A percentile compares a stretch with the other conserved stretches of the same genome.
These are phyloP conservation scores for Pulveroboletus sp. DNA, from an alignment of 768 basidiomycete genomes.

Conservation along the genomic window DNA sequence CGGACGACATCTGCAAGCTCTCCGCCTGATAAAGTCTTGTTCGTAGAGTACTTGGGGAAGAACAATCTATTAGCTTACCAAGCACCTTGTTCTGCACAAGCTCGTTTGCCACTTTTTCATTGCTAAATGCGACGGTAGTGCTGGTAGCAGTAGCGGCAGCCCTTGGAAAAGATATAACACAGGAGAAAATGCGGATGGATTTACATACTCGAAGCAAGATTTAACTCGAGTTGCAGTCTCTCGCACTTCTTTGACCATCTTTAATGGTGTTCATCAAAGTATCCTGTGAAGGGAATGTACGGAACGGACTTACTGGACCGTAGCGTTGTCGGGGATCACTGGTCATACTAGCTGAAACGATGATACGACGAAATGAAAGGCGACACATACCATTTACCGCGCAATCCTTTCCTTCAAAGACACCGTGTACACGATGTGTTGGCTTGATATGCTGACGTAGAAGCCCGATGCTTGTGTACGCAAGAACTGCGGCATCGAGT, in stretches of 20 bases:
- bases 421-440: conserved; percentile 73
- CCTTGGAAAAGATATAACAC: conserved; percentile 29
- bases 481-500: conserved; percentile 78
- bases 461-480: conserved; percentile 73
- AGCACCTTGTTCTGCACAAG: conserved; percentile 64
- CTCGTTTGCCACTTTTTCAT: conserved; percentile 41
- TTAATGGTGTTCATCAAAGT: conserved; percentile 30
- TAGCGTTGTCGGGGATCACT: conserved; percentile 83
- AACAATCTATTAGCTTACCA: conserved; percentile 43
- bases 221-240: conserved; percentile 57
- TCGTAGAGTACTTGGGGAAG: neutral
- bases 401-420: conserved; percentile 75
- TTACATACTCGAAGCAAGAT: conserved; percentile 65
- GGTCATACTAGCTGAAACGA: neutral
- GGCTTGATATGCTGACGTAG: conserved; percentile 81
- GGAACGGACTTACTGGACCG: conserved; percentile 53
- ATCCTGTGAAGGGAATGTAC: neutral
- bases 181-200: neutral
- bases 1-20: conserved; percentile 59
- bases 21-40: conserved; percentile 34
- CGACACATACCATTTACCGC: conserved; percentile 58
- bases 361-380: neutral
- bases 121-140: conserved; percentile 47
- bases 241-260: conserved; percentile 52
- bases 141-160: conserved; percentile 66